Evolutionary conservation across 768 basidiomycete genomes (phyloP), one percentile per base, ranked within the genome.

Genomic region (Auricularia auricula-judae): DNA sequence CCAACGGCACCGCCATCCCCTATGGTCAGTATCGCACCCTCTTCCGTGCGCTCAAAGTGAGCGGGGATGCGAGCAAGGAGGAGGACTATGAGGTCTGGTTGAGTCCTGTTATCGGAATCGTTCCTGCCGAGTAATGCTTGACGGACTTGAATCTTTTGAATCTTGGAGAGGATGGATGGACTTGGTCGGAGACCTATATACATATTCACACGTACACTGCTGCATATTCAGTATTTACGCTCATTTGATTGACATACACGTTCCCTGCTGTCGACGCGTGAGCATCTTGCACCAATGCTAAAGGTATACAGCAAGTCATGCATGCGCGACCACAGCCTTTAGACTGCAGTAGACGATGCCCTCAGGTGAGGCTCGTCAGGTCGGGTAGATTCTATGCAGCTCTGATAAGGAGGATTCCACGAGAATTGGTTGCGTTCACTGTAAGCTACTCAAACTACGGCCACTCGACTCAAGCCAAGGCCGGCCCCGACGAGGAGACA

Each of bases 1-100:
- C 74, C 7, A 79, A 78, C 64, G 78, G 77, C 10, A 77, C 78
- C 0, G 65, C 68, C 10, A 77, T 80, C n/a, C 74, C 80, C 14
- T 75, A 77, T 64, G 79, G 80, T 3, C 66, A 67, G 36, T 83
- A 81, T 68, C 73, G 73, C 64, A 68, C 80, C 66, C 72, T 80
- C 8, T 66, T 81, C 35, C 74, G 80, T n/a, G 76, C 75, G 23
- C 70, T 81, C 62, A 78, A 77, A 67, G 75, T 81, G 44, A 78
- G 76, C n/a, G 81, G 80, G 3, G 72, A 80, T 64, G 68, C 73
- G 3, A 72, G 67, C 11, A 73, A 75, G 16, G 74, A 78, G 66
- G 71, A 69, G 23, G 79, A 81, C 70, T 82, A 76, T 68, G 80
- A 81, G 71, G 72, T 74, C 33, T 81, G 77, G 72, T 63, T 77